Evolutionary conservation across 2,329 filamentous ascomycete species (phyloP).

Genomic region (Coniochaeta hoffmannii): DNA sequence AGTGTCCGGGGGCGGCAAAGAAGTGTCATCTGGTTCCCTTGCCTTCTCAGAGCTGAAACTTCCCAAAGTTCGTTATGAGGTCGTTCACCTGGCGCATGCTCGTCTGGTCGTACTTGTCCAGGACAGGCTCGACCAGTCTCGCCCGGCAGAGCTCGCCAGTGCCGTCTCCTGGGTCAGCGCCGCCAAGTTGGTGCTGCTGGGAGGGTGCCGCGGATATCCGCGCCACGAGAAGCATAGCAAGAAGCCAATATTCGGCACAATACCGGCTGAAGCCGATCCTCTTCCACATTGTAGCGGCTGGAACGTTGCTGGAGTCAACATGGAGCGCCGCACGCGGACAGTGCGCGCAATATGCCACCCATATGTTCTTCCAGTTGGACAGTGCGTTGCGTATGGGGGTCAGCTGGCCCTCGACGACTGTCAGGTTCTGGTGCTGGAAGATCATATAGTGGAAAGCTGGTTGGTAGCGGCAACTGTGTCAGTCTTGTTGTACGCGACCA

Average conservation of each 20-base stretch:
- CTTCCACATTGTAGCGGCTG: conserved; percentile 20
- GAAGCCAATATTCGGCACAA: conserved; percentile 26
- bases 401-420: conserved; percentile 19
- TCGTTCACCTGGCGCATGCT: conserved; percentile 31
- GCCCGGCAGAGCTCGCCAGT: background rate
- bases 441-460: conserved; percentile 22
- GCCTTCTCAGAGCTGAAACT: conserved; percentile 17
- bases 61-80: conserved; percentile 24
- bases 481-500: background rate
- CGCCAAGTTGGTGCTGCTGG: background rate
- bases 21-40: background rate
- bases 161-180: background rate
- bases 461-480: background rate
- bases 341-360: conserved; percentile 14
- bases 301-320: conserved; percentile 4
- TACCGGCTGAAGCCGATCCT: conserved; percentile 25
- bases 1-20: no score
- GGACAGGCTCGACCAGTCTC: background rate
- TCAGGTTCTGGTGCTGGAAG: conserved; percentile 27
- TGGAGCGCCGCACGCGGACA: conserved; percentile 10
- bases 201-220: conserved; percentile 12
- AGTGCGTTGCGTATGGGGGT: conserved; percentile 22
- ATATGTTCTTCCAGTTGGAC: conserved; percentile 18
- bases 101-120: conserved; percentile 26
- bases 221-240: conserved; percentile 23